These are phyloP conservation scores for Spergularia bocconei DNA, from an alignment of 148 eudicot genomes.

Conservation along the genomic window DNA sequence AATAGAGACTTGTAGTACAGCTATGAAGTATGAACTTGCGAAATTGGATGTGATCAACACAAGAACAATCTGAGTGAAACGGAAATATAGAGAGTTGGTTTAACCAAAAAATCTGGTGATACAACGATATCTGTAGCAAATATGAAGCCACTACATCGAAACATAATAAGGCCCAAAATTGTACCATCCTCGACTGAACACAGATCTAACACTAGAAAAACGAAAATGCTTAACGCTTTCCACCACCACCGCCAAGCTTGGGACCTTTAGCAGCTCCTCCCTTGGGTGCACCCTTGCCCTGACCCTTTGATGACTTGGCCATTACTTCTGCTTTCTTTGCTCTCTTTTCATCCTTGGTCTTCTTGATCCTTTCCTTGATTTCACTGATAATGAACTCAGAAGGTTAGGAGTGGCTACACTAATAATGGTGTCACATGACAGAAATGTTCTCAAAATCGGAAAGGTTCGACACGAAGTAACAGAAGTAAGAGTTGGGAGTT, in stretches of 20 bases:
- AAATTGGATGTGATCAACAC: background rate
- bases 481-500: background rate
- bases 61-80: background rate
- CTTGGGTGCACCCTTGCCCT: constrained; percentile 42
- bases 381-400: constrained; percentile 32
- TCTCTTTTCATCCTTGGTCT: constrained; percentile 65
- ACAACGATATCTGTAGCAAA: constrained; percentile 23
- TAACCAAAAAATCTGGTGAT: constrained; percentile 23
- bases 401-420: background rate
- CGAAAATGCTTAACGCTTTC: constrained; percentile 45
- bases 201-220: constrained; percentile 23
- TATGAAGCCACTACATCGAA: constrained; percentile 17
- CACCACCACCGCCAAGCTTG: constrained; percentile 67
- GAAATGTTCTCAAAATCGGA: background rate
- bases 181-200: constrained; percentile 23
- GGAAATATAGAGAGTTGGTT: background rate
- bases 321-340: constrained; percentile 57
- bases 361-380: constrained; percentile 72
- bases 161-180: constrained; percentile 23
- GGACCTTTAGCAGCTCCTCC: constrained; percentile 51
- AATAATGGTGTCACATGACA: background rate
- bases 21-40: background rate
- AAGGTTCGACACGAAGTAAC: background rate
- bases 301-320: constrained; percentile 37
- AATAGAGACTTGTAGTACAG: background rate